Base-by-base conservation (phyloP, 805 yeast genomes). In the Starmera dryadoides region DNA sequence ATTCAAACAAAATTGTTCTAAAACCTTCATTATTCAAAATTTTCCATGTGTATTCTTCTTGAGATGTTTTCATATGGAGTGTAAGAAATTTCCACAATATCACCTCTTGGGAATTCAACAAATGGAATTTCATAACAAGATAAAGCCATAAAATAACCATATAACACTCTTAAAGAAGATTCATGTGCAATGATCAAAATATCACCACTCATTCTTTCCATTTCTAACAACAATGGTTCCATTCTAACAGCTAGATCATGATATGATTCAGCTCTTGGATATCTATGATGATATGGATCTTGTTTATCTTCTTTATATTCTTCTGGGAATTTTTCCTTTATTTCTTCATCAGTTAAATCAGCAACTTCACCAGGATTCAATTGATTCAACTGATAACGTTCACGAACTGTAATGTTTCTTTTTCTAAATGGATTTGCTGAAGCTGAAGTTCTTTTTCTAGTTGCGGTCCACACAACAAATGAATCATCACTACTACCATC, bases 181-280 rank as follows among this genome's bases (percentile, higher is more conserved):
- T 91, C 97, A 58, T 93, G 97, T 1, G 96, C 97, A 49, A 93
- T 84, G 43, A 93, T 83, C 48, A 93, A 66, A 14, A 93, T 74
- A 56, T 88, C 96, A 17, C 87, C 86, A 38, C 86, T 75, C 75
- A 84, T 81, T 49, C 97, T 75, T 60, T 93, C 99, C 79, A 93
- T 81, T 60, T 93, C 98, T 57, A 93, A 70, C 44, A 93, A 77
- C 40, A 93, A 68, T 0, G 98, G 96, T 62, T 93, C 98, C 64
- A 93, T 75, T 50, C 96, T 79, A 29, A 93, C 82, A 0, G 98
- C 98, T 41, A 93, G 71, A 60, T 93, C 99, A 61, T 93, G 98
- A 56, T 88, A 93, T 37, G 94, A 85, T 63, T 93, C 99, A 0
- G 95, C 87, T 36, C 98, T 71, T 3, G 96, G 86, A 56, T 76